Evolutionary conservation across 2,329 filamentous ascomycete species (phyloP).

Genomic region (Mycocentrospora acerina): DNA sequence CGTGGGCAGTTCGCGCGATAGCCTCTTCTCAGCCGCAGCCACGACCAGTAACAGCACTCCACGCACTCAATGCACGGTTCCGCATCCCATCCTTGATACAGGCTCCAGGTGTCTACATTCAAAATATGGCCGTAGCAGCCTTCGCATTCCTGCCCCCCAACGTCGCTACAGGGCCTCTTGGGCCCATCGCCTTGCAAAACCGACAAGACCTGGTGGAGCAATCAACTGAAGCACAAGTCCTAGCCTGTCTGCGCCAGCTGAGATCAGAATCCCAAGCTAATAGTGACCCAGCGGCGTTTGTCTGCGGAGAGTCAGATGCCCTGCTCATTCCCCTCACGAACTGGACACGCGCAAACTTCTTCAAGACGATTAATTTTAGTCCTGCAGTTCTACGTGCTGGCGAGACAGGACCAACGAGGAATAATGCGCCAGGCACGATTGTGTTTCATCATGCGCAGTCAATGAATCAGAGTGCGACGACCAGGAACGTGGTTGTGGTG

Average conservation of each 20-base stretch:
- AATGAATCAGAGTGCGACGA: slow-evolving; percentile 5
- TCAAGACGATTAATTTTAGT: slow-evolving; percentile 21
- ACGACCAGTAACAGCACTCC: slow-evolving; percentile 42
- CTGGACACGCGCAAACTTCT: slow-evolving; percentile 16
- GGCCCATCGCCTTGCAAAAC: slow-evolving; percentile 16
- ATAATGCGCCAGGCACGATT: slow-evolving; percentile 11
- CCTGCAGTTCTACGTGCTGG: slow-evolving; percentile 12
- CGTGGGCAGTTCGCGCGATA: slow-evolving; percentile 23
- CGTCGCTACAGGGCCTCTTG: slow-evolving; percentile 11
- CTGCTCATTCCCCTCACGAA: slow-evolving; percentile 15
- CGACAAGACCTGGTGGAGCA: slow-evolving; percentile 14
- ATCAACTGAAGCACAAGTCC: slow-evolving; percentile 18
- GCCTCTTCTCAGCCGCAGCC: slow-evolving; percentile 25
- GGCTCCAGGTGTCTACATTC: slow-evolving; percentile 18
- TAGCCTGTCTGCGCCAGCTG: slow-evolving; percentile 21
- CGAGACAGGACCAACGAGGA: slow-evolving; percentile 1
- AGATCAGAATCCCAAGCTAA: slow-evolving; percentile 2
- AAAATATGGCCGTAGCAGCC: slow-evolving; percentile 15
- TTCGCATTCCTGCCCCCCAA: slow-evolving; percentile 13
- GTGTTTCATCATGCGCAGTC: slow-evolving; percentile 14
- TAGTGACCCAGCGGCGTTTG: slow-evolving; percentile 22
- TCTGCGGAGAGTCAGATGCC: slow-evolving; percentile 9
- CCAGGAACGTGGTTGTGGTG: slow-evolving; percentile 13
- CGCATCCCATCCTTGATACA: slow-evolving; percentile 18
- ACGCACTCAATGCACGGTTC: slow-evolving; percentile 46